Conservation (phyloP, 768 basidiomycete genomes). For the Lentinula sp. region DNA sequence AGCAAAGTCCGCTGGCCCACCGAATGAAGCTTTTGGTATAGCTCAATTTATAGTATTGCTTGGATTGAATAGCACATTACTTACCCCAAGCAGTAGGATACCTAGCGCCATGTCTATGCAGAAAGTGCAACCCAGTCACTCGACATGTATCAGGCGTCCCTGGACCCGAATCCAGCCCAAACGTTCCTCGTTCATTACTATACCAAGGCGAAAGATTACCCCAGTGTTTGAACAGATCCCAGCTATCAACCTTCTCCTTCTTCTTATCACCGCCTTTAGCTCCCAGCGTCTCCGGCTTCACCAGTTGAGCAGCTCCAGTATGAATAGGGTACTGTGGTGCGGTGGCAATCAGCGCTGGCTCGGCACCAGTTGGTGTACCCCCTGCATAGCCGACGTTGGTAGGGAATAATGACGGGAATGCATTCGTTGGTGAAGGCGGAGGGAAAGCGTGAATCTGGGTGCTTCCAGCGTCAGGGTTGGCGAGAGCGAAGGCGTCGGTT, state of each 20-base stretch:
- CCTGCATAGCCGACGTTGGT: conserved; percentile 74
- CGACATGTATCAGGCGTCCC: conserved; percentile 65
- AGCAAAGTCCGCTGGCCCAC: conserved; percentile 56
- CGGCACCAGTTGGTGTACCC: conserved; percentile 73
- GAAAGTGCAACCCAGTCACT: conserved; percentile 68
- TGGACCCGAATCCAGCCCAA: conserved; percentile 69
- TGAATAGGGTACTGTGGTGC: conserved; percentile 78
- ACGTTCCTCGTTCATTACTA: conserved; percentile 56
- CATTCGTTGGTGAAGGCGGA: conserved; percentile 69
- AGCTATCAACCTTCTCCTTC: conserved; percentile 24
- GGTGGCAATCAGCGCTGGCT: conserved; percentile 65
- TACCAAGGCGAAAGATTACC: conserved; percentile 87
- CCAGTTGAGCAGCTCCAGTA: conserved; percentile 59
- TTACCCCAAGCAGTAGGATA: conserved; percentile 63
- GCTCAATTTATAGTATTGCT: not conserved
- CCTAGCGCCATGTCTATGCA: conserved; percentile 79
- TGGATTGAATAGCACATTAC: conserved; percentile 15
- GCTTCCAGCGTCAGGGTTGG: conserved; percentile 67
- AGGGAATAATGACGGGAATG: conserved; percentile 67
- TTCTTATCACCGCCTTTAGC: conserved; percentile 3
- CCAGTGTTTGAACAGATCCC: conserved; percentile 73
- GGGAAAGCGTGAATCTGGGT: conserved; percentile 67
- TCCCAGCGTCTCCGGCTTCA: conserved; percentile 38
- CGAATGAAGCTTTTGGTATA: conserved; percentile 43
- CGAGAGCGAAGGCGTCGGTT: conserved; percentile 27